phyloP scores from a whole-genome alignment of 352 stramenopile genomes.

The Phytophthora hibernalis region DNA sequence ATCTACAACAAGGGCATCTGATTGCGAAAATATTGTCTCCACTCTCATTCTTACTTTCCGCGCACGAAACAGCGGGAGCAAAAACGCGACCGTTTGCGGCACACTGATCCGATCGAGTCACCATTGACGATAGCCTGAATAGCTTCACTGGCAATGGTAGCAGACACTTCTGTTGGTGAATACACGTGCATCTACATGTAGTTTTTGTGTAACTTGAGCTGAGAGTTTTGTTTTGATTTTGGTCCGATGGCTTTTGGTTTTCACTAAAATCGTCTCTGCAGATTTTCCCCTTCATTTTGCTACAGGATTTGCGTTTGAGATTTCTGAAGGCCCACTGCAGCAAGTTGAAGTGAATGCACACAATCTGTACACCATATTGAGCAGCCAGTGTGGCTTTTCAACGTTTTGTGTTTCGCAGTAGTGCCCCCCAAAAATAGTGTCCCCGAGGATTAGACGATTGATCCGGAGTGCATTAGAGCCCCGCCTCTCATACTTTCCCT shows the following conservation, averaged over 20 bases:
- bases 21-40: background rate
- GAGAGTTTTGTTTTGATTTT: background rate
- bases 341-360: too few relatives aligned
- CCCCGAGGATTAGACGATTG: constrained; percentile 47
- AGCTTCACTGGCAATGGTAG: background rate
- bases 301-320: too few relatives aligned
- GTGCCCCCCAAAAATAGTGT: too few relatives aligned
- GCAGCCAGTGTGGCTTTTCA: too few relatives aligned
- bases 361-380: background rate
- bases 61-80: background rate
- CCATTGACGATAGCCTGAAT: background rate
- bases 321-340: too few relatives aligned
- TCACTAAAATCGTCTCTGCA: too few relatives aligned
- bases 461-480: constrained; percentile 57
- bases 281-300: too few relatives aligned
- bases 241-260: background rate
- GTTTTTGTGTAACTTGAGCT: background rate
- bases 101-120: background rate
- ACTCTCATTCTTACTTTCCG: background rate
- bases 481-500: constrained; percentile 44
- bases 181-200: background rate
- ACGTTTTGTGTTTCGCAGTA: too few relatives aligned
- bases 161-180: background rate
- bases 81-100: background rate
- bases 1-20: constrained; percentile 90